A percentile compares a stretch with the other conserved stretches of the same genome.
phyloP scores from a whole-genome alignment of 2,329 filamentous ascomycete genomes.

The Pseudofabraea citricarpa region DNA sequence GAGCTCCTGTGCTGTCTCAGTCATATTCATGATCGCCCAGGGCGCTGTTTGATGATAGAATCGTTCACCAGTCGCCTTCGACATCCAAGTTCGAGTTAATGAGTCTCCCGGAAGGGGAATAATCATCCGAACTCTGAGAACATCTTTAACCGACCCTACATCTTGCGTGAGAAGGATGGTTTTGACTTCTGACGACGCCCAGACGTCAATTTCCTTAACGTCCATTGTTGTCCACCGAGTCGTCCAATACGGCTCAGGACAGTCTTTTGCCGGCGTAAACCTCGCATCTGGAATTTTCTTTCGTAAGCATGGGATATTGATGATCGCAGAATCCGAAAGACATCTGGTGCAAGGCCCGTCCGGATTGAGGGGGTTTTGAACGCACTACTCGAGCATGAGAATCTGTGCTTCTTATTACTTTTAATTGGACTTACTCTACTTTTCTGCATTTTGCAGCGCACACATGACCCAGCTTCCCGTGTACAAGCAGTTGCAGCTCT shows the following conservation, averaged over 20 bases:
- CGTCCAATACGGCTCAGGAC: conserved; percentile 2
- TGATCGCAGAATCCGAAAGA: conserved; percentile 41
- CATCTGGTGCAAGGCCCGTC: conserved; percentile 48
- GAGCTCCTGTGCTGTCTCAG: background rate
- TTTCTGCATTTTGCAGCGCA: conserved; percentile 57
- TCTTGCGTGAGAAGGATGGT: conserved; percentile 17
- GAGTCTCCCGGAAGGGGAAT: conserved; percentile 19
- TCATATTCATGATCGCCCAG: conserved; percentile 7
- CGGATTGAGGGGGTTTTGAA: conserved; percentile 42
- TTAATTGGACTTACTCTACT: conserved; percentile 51
- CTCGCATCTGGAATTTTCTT: conserved; percentile 52
- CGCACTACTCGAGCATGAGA: conserved; percentile 40
- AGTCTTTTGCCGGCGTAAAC: background rate
- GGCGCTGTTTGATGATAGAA: background rate
- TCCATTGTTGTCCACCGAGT: conserved; percentile 23
- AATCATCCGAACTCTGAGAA: conserved; percentile 20
- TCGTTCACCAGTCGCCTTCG: conserved; percentile 12
- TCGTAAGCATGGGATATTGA: conserved; percentile 52
- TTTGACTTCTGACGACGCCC: conserved; percentile 15
- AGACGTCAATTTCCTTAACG: conserved; percentile 19
- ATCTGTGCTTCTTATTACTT: background rate
- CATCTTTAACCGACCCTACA: conserved; percentile 14
- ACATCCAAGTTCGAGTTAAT: conserved; percentile 13
- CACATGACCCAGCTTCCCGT: conserved; percentile 54
- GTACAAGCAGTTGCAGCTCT: conserved; percentile 55